Percentiles rank a stretch among this genome's conserved stretches.
These are phyloP conservation scores for Arabidopsis lyrata DNA, from an alignment of 441 rosid genomes.

Conservation along the genomic window DNA sequence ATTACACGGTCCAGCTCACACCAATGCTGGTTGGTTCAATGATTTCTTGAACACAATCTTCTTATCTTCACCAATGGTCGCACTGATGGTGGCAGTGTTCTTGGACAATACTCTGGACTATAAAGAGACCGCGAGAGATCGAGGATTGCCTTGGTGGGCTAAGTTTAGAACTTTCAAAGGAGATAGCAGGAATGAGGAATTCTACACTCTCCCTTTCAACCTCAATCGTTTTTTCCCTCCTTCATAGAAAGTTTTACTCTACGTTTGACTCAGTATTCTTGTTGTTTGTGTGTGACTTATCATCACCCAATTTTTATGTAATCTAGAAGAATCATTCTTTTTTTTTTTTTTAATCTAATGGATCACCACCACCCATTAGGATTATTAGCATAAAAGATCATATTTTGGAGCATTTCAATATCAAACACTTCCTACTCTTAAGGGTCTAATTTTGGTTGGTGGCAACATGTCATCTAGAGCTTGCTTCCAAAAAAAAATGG, in stretches of 20 bases:
- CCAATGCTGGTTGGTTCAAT: constrained; percentile 96
- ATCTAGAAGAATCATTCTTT: constrained; percentile 36
- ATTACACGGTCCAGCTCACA: constrained; percentile 92
- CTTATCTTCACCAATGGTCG: constrained; percentile 93
- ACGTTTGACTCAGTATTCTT: background rate
- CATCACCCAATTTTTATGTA: constrained; percentile 41
- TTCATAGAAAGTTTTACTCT: constrained; percentile 50
- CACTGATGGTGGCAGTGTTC: constrained; percentile 81
- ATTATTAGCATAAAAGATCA: constrained; percentile 10
- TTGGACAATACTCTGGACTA: constrained; percentile 95
- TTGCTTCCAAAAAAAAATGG: constrained; percentile 21
- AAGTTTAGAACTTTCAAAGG: constrained; percentile 94
- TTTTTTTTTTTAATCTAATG: background rate
- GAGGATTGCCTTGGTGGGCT: constrained; percentile 99
- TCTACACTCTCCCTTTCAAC: constrained; percentile 96
- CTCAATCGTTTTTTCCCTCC: constrained; percentile 99
- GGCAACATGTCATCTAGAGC: constrained; percentile 5
- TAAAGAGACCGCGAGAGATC: constrained; percentile 86
- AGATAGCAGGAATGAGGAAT: constrained; percentile 93
- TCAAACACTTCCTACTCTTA: background rate
- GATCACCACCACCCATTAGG: background rate
- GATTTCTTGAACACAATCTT: constrained; percentile 97
- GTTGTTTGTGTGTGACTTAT: constrained; percentile 38
- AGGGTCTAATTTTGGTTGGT: constrained; percentile 11
- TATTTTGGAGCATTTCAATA: constrained; percentile 16